Evolutionary conservation across 2,329 filamentous ascomycete species (phyloP).

Genomic region (Penicillium aurantiogriseum): DNA sequence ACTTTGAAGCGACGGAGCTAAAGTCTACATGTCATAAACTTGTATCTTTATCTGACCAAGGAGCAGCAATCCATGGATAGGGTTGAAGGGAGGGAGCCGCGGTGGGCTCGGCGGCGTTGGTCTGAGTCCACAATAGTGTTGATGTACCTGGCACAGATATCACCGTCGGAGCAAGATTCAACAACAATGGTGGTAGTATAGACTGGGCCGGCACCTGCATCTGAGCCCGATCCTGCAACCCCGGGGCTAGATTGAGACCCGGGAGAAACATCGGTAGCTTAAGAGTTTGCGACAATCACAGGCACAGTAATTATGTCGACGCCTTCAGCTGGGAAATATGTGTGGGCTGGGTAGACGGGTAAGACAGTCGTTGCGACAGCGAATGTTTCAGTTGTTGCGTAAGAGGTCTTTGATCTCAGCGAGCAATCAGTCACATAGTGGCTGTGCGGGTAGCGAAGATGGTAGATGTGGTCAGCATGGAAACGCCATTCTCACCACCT

Average conservation of each 20-base stretch:
- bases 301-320: neutral
- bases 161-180: neutral
- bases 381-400: conserved; percentile 23
- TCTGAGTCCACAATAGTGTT: conserved; percentile 2
- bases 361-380: conserved; percentile 26
- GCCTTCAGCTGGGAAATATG: neutral
- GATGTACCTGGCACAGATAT: neutral
- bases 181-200: neutral
- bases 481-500: neutral
- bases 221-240: neutral
- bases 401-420: conserved; percentile 13
- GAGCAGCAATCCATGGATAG: neutral
- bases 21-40: too few species aligned
- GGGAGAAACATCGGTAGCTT: neutral
- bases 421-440: conserved; percentile 32
- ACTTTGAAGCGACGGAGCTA: neutral
- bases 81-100: neutral
- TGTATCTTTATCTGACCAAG: neutral
- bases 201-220: neutral
- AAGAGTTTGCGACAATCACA: neutral
- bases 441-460: conserved; percentile 22
- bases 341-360: conserved; percentile 12
- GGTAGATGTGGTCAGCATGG: conserved; percentile 22
- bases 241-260: neutral
- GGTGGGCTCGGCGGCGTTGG: neutral